These are phyloP conservation scores for Pyracantha coccinea DNA, from an alignment of 331 rosid species.

Conservation along the genomic window DNA sequence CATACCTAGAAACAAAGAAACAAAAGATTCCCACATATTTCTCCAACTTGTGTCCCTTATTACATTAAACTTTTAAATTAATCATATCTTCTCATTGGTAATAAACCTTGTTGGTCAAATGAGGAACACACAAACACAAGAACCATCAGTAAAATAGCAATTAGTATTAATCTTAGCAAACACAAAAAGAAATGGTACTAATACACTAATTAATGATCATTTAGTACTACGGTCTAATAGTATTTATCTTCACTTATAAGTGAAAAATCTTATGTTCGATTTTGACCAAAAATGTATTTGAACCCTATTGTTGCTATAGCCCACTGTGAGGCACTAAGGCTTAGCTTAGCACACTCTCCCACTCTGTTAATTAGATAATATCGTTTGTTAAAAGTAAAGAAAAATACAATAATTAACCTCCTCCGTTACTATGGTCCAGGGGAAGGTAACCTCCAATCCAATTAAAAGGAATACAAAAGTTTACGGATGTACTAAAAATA, in stretches of 20 bases:
- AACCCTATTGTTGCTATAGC: too few species aligned
- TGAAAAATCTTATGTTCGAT: too few species aligned
- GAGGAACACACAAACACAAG: not conserved
- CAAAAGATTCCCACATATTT: not conserved
- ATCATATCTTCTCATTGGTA: not conserved
- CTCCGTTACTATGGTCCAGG: slow-evolving; percentile 10
- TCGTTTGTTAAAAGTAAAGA: too few species aligned
- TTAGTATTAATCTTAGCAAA: not conserved
- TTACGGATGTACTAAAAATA: slow-evolving; percentile 17
- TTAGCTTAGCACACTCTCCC: too few species aligned
- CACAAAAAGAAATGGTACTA: not conserved
- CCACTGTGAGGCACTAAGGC: too few species aligned
- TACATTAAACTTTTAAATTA: not conserved
- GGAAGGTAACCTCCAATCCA: slow-evolving; percentile 20
- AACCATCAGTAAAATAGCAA: not conserved
- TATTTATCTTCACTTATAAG: too few species aligned
- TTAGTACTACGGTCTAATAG: too few species aligned
- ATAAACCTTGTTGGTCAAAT: not conserved
- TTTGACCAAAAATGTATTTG: too few species aligned
- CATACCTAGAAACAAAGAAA: not conserved
- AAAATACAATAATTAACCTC: not conserved
- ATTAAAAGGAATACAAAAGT: not conserved
- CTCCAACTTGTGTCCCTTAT: not conserved
- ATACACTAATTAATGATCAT: too few species aligned
- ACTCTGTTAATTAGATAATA: too few species aligned